Base-by-base conservation (phyloP, 2,329 filamentous ascomycete species). In the Penicillium concentricum region DNA sequence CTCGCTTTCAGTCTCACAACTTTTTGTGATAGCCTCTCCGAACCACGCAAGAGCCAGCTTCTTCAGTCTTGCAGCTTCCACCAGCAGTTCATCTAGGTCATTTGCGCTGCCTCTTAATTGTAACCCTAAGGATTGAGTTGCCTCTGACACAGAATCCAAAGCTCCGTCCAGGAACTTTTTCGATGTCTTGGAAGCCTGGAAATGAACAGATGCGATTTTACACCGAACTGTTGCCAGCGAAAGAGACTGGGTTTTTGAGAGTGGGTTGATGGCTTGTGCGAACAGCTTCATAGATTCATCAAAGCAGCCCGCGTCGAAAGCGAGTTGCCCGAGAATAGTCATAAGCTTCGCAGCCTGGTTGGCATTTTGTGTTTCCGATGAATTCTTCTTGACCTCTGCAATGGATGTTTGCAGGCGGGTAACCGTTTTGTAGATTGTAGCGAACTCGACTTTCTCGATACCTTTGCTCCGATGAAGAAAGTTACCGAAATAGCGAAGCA, bases 41-140 rank as follows among this genome's bases (percentile, higher is more conserved):
- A 74, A 67, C 63, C 68, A 71, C 41, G 66, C 66, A 67, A 78
- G 75, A 4, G 75, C 64, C 28, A 71, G 49, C 55, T 78, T 79
- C 56, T 78, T 78, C 34, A 79, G 63, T 57, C 71, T 75, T 4
- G 75, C 74, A 24, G 76, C 67, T 60, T 76, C 75, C 42, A 78
- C 66, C 15, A 79, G 62, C 5, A 79, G 63, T 34, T 78, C 76
- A 56, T 79, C 77, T n/a, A 79, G 58, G 34, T 78, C 76, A 39
- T 61, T 66, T 10, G 69, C 56, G 28, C 68, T 77, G 4, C 77
- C 77, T 57, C 72, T 74, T 10, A 78, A 56, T 26, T 72, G 70
- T 30, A 74, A 61, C 16, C 68, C 71, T 34, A 79, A 59, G 12
- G 70, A 65, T 26, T 62, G 59, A 4, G 70, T 72, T 2, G 74